phyloP scores from a whole-genome alignment of 345 rosid species.

The Brassica carinata region DNA sequence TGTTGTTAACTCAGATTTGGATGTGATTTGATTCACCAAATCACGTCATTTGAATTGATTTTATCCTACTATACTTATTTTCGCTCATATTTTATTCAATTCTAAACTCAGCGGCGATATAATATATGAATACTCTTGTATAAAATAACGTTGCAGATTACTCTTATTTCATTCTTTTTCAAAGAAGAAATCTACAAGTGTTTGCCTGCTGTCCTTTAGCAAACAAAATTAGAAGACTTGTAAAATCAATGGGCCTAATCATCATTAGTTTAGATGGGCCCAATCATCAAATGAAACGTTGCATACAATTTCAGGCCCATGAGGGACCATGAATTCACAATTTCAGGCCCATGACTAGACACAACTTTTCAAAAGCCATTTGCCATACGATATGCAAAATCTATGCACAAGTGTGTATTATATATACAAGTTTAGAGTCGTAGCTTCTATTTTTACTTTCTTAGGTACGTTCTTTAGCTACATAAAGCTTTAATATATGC shows the following conservation, averaged over 20 bases:
- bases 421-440: background rate
- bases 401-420: slow-evolving; percentile 9
- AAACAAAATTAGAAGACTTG: background rate
- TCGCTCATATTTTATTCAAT: background rate
- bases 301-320: slow-evolving; percentile 14
- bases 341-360: background rate
- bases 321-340: slow-evolving; percentile 11
- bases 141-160: background rate
- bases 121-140: background rate
- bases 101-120: background rate
- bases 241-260: background rate
- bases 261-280: background rate
- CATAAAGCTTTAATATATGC: background rate
- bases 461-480: background rate
- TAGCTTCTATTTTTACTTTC: background rate
- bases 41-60: background rate
- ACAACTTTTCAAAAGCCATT: background rate
- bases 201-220: background rate
- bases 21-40: background rate
- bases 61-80: background rate
- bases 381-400: slow-evolving; percentile 4
- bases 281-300: background rate
- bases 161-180: too few species aligned
- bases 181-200: background rate
- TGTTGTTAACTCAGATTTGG: background rate